A percentile compares a stretch with the other conserved stretches of the same genome.
phyloP scores from a whole-genome alignment of 768 basidiomycete species.

The Naganishia antarctica region DNA sequence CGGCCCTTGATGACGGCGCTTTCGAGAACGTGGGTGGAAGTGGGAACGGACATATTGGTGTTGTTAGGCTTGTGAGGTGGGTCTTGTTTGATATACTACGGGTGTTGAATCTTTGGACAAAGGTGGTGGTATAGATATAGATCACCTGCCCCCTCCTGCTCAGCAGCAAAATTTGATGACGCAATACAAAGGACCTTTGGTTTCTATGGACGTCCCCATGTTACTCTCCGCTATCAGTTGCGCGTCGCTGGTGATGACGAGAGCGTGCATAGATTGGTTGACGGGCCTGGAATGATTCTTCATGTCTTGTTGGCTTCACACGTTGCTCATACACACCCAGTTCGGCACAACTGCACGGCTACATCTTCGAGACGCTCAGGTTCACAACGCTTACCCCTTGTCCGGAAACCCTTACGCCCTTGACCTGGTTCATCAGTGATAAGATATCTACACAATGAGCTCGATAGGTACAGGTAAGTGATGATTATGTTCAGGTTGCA shows the following conservation, averaged over 20 bases:
- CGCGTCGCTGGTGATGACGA: conserved; percentile 15
- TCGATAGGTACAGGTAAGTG: conserved; percentile 99
- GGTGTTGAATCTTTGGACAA: not conserved
- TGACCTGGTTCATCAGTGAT: too few relatives aligned
- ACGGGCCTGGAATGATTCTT: not conserved
- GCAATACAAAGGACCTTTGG: not conserved
- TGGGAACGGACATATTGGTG: conserved; percentile 28
- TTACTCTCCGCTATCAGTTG: not conserved
- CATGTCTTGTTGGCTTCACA: too few relatives aligned
- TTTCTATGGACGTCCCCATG: not conserved
- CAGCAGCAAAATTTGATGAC: not conserved
- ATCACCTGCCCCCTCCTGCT: too few relatives aligned
- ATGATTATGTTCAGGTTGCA: conserved; percentile 41
- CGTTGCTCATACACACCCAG: too few relatives aligned
- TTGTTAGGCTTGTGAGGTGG: not conserved
- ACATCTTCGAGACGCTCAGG: too few relatives aligned
- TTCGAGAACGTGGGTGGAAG: conserved; percentile 32
- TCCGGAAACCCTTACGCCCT: too few relatives aligned
- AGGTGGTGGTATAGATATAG: too few relatives aligned
- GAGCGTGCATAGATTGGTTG: not conserved
- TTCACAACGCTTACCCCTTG: too few relatives aligned
- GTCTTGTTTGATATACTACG: too few relatives aligned
- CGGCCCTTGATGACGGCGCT: conserved; percentile 34
- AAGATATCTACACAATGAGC: too few relatives aligned
- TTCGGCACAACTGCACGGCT: too few relatives aligned